These are phyloP conservation scores for Septoria linicola DNA, from an alignment of 2,329 filamentous ascomycete species.

Conservation along the genomic window DNA sequence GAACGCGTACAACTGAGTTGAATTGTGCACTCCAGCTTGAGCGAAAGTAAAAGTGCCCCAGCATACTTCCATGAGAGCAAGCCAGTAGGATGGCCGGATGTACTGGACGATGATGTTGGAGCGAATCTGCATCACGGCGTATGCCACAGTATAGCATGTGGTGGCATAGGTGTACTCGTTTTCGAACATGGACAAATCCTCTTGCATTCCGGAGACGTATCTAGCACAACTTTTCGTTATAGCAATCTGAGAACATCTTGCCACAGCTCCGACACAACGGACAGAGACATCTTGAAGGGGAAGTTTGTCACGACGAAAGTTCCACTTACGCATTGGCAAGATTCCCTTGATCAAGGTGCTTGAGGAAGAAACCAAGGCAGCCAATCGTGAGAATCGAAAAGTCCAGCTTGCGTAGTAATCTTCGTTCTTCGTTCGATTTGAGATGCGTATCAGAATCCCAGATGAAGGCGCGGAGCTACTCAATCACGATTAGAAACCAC, in stretches of 20 bases:
- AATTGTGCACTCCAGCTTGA: conserved; percentile 13
- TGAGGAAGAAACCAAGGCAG: conserved; percentile 8
- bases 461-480: conserved; percentile 8
- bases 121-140: conserved; percentile 4
- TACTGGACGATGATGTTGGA: conserved; percentile 12
- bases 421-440: background rate
- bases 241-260: too few relatives aligned
- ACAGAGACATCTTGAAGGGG: too few relatives aligned
- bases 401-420: conserved; percentile 5
- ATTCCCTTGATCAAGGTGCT: conserved; percentile 8
- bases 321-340: conserved; percentile 42
- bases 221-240: too few relatives aligned
- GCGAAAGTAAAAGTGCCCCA: conserved; percentile 15
- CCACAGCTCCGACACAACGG: too few relatives aligned
- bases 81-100: conserved; percentile 8
- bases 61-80: conserved; percentile 4
- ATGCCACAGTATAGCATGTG: conserved; percentile 9
- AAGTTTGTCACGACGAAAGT: too few relatives aligned
- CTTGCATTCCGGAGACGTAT: conserved; percentile 44
- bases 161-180: conserved; percentile 38
- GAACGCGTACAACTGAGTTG: conserved; percentile 16
- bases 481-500: background rate
- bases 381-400: conserved; percentile 10
- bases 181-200: conserved; percentile 39
- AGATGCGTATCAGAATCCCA: conserved; percentile 11